Conservation (phyloP, 306 rosid species). For the Fragaria ananassa region DNA sequence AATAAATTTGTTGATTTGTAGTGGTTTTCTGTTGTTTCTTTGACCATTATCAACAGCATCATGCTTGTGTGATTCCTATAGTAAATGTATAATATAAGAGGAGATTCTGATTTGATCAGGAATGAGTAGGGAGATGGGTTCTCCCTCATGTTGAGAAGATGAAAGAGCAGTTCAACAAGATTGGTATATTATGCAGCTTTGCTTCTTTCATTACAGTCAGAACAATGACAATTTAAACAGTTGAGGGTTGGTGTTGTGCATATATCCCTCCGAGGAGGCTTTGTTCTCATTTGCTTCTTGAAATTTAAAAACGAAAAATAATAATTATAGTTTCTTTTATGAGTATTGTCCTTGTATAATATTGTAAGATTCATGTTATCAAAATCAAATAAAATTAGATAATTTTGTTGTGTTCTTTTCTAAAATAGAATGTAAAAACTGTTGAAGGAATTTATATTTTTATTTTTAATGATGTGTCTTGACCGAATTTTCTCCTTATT, state of each 20-base stretch:
- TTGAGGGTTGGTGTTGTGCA: slow-evolving; percentile 27
- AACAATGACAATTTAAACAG: neutral
- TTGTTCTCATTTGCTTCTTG: slow-evolving; percentile 16
- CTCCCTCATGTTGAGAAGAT: slow-evolving; percentile 30
- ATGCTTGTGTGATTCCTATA: slow-evolving; percentile 17
- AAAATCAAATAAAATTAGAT: neutral
- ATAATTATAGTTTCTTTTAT: neutral
- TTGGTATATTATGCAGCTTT: slow-evolving; percentile 6
- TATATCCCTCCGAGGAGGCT: slow-evolving; percentile 27
- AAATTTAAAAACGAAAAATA: neutral
- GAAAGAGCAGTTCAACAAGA: neutral
- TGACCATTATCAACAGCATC: neutral
- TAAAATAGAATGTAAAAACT: no score
- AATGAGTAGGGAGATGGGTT: slow-evolving; percentile 42
- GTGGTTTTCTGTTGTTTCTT: slow-evolving; percentile 11
- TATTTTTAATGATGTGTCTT: no score
- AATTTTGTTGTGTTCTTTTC: no score
- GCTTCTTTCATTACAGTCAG: neutral
- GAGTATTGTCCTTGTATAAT: neutral
- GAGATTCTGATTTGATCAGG: slow-evolving; percentile 15
- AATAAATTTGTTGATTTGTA: slow-evolving; percentile 16
- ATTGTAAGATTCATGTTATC: slow-evolving; percentile 29
- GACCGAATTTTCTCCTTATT: no score
- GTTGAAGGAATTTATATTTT: no score
- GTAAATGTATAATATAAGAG: slow-evolving; percentile 19